Evolutionary conservation across 768 basidiomycete species (phyloP), one percentile per base, ranked within the genome.

Genomic region (Cystobasidium ongulense): DNA sequence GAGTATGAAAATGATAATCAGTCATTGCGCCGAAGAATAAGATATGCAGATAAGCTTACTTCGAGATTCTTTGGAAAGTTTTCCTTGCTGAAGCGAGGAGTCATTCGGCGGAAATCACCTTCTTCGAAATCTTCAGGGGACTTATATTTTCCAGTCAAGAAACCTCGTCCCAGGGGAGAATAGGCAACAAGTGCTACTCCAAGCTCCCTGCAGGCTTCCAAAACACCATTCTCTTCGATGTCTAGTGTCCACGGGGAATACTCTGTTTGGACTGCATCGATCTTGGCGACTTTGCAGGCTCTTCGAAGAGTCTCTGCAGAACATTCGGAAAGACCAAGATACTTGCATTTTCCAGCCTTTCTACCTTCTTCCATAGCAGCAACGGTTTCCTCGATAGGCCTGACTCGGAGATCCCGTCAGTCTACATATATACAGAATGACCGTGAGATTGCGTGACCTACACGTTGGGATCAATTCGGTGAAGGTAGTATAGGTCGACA

Each of bases 261-360:
- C 57, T 82, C 81, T 74, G 81, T 77, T 63, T 80, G 79, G 18
- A 65, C 53, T 17, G 36, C 46, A 78, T 90, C 89, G 66, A 89
- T 87, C 79, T 90, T 85, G 21, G 85, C 82, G 11, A 85, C 86
- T 54, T 81, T 80, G 63, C 81, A 76, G 0, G 83, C 85, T 61
- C 76, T 76, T 10, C 81, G 78, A 7, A 89, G 80, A 0, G 86
- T 86, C 29, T 79, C 81, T 0, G 79, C 81, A 0, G 75, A 73
- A 31, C 25, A 73, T 50, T 88, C 88, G 0, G 85, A 86, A 68
- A 89, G 75, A 1, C 87, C 86, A 68, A 89, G 86, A 77, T 87
- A 84, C 76, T 84, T 82, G 79, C 88, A 85, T 71, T 85, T 82
- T 15, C 87, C 87, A 75, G 87, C 86, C 36, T 85, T 80, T 67